Percentiles rank a stretch among this genome's conserved stretches.
Conservation (phyloP, 164 flowering plant genomes). For the Aristolochia fimbriata region DNA sequence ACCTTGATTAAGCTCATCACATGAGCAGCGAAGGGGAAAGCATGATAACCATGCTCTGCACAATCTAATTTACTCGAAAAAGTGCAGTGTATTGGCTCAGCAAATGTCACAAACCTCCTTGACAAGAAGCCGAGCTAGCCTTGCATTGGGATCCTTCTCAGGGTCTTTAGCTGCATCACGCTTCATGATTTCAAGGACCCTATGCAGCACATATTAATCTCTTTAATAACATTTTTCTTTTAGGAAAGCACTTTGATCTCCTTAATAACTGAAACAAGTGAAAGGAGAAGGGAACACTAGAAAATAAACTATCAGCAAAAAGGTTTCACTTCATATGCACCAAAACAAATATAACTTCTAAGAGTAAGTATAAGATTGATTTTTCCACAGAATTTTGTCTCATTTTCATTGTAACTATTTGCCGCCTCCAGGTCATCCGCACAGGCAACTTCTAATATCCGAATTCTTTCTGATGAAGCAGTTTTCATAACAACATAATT, state of each 20-base stretch:
- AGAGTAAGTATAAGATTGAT: not conserved
- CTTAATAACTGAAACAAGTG: not conserved
- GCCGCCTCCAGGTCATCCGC: too few species aligned
- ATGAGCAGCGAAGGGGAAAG: not conserved
- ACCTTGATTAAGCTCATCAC: not conserved
- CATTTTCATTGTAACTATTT: too few species aligned
- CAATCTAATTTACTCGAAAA: not conserved
- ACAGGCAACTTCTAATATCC: too few species aligned
- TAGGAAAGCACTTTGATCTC: too few species aligned
- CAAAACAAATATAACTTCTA: not conserved
- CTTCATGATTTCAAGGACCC: conserved; percentile 87
- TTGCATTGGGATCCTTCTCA: conserved; percentile 38
- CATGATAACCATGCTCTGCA: not conserved
- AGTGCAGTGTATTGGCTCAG: not conserved
- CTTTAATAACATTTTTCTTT: too few species aligned
- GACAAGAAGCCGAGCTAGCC: conserved; percentile 52
- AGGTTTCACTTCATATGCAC: not conserved
- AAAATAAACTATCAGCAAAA: not conserved
- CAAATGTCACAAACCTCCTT: conserved; percentile 42
- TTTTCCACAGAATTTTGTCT: not conserved
- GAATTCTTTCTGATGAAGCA: too few species aligned
- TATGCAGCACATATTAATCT: conserved; percentile 17
- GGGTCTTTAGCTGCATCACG: conserved; percentile 78
- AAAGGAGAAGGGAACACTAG: not conserved
- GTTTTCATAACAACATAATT: too few species aligned